Base-by-base conservation (phyloP, 73 alveolate species). In the Paramecium sonneborni region DNA sequence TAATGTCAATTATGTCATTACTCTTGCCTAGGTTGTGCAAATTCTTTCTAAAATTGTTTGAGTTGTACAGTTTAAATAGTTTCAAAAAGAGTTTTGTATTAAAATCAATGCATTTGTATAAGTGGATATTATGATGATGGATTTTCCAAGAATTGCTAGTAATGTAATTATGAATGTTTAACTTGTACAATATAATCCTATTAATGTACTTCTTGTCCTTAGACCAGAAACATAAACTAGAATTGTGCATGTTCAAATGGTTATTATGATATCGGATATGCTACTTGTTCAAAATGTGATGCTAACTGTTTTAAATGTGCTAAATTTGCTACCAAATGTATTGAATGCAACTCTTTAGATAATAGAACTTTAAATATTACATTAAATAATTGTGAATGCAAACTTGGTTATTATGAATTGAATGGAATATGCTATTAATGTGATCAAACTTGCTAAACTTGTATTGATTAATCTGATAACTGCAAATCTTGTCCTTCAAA, bases 41-140 rank as follows among this genome's bases (percentile, higher is more conserved):
- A 23, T 26, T 3, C 43, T 18, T 30, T 12, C 2, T 26, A 23
- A 23, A 58, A 58, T 26, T 26, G 39, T 9, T 23, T 26, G 9
- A 26, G 82, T 30, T 58, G 82, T 21, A 23, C 12, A 18, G 3
- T 1, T 3, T 58, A 58, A 23, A 18, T 21, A 9, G 39, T 26
- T 9, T 58, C 82, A 26, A 30, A 23, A 9, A 58, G 82, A 58
- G 39, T 30, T 15, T 11, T 58, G 21, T 26, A 26, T 58, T 58
- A 15, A 20, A 30, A 30, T 58, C 12, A 18, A 8, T 58, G 82
- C 5, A 30, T 26, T 0, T 58, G 82, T 21, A 15, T 26, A 26
- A 15, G 18, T 58, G 82, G 82, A 23, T 58, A 2, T 58, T 58
- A 26, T 58, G 82, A 58, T 58, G 82, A 58, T 58, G 82, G 82